Percentiles rank a stretch among this genome's conserved stretches.
These are phyloP conservation scores for Tulasnella sp. DNA, from an alignment of 768 basidiomycete species.

Conservation along the genomic window DNA sequence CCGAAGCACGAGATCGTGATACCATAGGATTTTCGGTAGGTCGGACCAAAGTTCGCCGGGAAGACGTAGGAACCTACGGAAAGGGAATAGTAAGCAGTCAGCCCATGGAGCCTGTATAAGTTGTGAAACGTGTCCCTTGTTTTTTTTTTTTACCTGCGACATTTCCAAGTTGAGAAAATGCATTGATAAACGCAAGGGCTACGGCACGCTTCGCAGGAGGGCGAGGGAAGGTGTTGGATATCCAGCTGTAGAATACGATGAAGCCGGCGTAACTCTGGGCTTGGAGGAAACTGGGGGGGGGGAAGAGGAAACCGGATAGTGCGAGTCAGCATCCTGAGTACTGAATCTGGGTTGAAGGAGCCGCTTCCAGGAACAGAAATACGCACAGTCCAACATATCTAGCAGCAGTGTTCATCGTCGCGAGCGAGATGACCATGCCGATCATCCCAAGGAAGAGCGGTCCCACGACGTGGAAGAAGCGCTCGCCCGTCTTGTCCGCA, in stretches of 20 bases:
- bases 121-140: not conserved
- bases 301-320: slow-evolving; percentile 20
- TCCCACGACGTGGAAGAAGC: slow-evolving; percentile 51
- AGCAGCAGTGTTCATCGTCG: slow-evolving; percentile 47
- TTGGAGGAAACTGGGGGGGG: slow-evolving; percentile 73
- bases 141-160: slow-evolving; percentile 70
- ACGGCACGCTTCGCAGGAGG: slow-evolving; percentile 81
- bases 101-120: not conserved
- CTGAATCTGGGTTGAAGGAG: not conserved
- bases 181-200: slow-evolving; percentile 73
- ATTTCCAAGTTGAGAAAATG: slow-evolving; percentile 74
- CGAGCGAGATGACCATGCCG: slow-evolving; percentile 55
- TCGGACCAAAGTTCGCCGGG: slow-evolving; percentile 58
- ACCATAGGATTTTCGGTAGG: slow-evolving; percentile 56
- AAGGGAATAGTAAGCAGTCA: not conserved
- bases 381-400: slow-evolving; percentile 50
- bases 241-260: slow-evolving; percentile 42
- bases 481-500: slow-evolving; percentile 59
- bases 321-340: not conserved
- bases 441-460: slow-evolving; percentile 49
- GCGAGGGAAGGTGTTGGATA: slow-evolving; percentile 52
- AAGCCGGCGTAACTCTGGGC: slow-evolving; percentile 64
- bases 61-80: slow-evolving; percentile 43
- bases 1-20: slow-evolving; percentile 56
- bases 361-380: no score